phyloP scores from a whole-genome alignment of 1,284 basidiomycete species.

The Trichosporon asahii region DNA sequence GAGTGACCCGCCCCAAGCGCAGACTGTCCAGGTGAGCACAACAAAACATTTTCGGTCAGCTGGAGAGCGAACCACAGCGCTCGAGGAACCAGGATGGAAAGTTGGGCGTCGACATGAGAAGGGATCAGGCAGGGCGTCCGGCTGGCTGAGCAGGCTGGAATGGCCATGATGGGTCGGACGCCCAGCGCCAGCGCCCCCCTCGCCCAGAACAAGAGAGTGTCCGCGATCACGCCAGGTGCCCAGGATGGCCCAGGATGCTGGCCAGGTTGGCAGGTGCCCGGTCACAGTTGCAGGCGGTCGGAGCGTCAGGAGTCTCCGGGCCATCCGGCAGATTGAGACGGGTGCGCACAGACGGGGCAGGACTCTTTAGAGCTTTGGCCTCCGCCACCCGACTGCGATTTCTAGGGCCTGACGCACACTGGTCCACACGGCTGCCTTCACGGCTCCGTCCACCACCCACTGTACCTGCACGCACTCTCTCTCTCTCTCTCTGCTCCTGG shows the following conservation, averaged over 20 bases:
- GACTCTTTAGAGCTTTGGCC: not conserved
- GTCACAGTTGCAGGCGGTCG: not conserved
- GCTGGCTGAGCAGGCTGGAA: not conserved
- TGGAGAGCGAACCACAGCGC: not conserved
- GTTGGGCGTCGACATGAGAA: not conserved
- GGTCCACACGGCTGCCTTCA: not conserved
- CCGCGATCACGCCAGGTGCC: not conserved
- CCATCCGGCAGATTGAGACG: conserved; percentile 6
- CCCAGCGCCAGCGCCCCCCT: not conserved
- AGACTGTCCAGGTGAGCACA: conserved; percentile 45
- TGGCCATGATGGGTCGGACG: not conserved
- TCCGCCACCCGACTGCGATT: conserved; percentile 4
- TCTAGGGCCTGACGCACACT: not conserved
- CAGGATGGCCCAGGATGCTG: too few species aligned
- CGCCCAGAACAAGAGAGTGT: not conserved
- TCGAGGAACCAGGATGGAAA: not conserved
- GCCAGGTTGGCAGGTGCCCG: not conserved
- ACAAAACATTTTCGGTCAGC: not conserved
- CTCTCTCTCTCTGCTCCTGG: not conserved
- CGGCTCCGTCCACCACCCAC: not conserved
- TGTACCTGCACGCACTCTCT: not conserved
- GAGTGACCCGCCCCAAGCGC: conserved; percentile 44
- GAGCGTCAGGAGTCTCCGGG: not conserved
- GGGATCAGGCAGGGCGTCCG: not conserved
- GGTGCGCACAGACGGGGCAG: conserved; percentile 4